Percentiles rank a stretch among this genome's conserved stretches.
Evolutionary conservation across 257 asterid genomes (phyloP).

Genomic region (Fraxinus pennsylvanica): DNA sequence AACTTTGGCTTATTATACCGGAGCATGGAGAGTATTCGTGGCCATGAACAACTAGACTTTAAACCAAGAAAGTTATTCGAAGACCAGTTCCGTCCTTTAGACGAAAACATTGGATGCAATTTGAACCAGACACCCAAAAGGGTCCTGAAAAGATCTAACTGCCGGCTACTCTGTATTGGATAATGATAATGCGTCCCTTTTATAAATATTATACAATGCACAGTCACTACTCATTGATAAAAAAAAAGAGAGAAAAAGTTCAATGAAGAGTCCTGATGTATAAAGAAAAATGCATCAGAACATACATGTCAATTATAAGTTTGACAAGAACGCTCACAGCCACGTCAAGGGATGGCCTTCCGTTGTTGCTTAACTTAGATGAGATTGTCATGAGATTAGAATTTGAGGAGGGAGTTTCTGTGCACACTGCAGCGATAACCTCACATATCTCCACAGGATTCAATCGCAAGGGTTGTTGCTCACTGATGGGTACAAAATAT

Average conservation of each 20-base stretch:
- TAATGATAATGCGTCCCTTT: neutral
- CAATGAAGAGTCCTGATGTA: neutral
- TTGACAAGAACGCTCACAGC: slow-evolving; percentile 98
- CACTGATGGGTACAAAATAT: slow-evolving; percentile 59
- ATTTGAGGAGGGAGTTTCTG: slow-evolving; percentile 73
- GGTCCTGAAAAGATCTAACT: neutral
- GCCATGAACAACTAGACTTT: slow-evolving; percentile 3
- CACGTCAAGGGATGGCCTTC: slow-evolving; percentile 94
- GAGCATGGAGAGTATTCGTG: neutral
- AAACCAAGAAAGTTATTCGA: neutral
- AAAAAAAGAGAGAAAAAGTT: neutral
- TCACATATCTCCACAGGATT: slow-evolving; percentile 93
- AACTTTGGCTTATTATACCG: neutral
- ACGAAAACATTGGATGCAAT: neutral
- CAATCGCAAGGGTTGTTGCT: slow-evolving; percentile 94
- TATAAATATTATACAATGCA: neutral
- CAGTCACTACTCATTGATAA: neutral
- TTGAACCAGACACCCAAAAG: neutral
- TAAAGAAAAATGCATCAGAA: slow-evolving; percentile 30
- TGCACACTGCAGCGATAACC: slow-evolving; percentile 96
- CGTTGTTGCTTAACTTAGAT: slow-evolving; percentile 76
- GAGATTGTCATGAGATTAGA: slow-evolving; percentile 74
- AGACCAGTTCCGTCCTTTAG: neutral
- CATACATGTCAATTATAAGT: slow-evolving; percentile 98
- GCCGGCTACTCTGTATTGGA: neutral